Conservation (phyloP, 305 asterid genomes). For the Fraxinus albicans region DNA sequence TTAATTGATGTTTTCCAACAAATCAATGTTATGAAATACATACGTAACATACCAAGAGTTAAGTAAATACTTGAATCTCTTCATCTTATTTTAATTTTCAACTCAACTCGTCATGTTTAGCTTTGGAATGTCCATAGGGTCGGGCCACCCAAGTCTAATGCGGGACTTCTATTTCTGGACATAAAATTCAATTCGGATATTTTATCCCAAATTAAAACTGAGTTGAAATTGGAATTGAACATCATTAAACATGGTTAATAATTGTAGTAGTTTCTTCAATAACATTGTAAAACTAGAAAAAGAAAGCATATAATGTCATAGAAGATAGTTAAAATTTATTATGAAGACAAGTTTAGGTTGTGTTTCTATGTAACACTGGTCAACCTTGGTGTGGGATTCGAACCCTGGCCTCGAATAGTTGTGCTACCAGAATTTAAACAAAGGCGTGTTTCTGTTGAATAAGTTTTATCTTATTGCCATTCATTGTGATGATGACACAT, state of each 20-base stretch:
- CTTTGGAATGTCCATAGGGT: background rate
- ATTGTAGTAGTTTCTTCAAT: background rate
- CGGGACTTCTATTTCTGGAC: background rate
- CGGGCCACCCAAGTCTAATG: background rate
- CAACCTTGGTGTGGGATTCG: background rate
- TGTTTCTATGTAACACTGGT: background rate
- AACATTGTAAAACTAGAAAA: too few relatives aligned
- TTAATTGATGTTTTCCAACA: too few relatives aligned
- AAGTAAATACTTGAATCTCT: background rate
- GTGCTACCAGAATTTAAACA: too few relatives aligned
- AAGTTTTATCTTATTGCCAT: too few relatives aligned
- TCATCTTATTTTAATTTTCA: background rate
- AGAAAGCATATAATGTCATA: too few relatives aligned
- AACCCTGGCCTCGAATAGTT: too few relatives aligned
- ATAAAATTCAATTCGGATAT: background rate
- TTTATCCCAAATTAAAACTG: background rate
- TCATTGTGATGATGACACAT: too few relatives aligned
- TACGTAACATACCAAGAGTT: slow-evolving; percentile 12
- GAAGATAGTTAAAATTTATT: background rate
- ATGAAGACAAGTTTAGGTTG: background rate
- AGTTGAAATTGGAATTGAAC: background rate
- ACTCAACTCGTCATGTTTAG: background rate
- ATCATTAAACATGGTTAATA: background rate
- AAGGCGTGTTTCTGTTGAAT: too few relatives aligned
- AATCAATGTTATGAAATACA: background rate